Base-by-base conservation (phyloP, 2,329 filamentous ascomycete genomes). In the Stagonosporopsis vannaccii region DNA sequence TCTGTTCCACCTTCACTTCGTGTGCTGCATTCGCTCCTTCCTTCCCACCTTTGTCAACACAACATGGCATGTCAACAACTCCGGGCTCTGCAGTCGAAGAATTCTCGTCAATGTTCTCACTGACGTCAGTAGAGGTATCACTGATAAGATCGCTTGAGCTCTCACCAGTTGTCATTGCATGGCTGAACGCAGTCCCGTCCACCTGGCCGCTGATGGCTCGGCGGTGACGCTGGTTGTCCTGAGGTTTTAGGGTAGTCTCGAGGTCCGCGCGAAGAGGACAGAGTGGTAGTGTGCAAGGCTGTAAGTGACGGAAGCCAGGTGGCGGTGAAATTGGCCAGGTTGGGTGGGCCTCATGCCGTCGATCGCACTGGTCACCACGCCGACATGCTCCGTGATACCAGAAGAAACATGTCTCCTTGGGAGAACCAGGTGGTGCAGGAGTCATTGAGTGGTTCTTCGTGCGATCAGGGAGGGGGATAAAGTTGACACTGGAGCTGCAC, bases 381-480 rank as follows among this genome's bases (percentile, higher is more conserved):
- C 44, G 46, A 36, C 67, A 70, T n/a, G 28, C 32, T 32, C 62
- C 59, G 26, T 70, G 67, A 37, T 69, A 70, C 65, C 65, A 69
- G 58, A 68, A 70, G 60, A 70, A 69, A 35, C 67, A 71, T 2
- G 63, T 69, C 33, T 66, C 57, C 17, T 59, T 58, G n/a, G 59
- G 60, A 6, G 61, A 44, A n/a, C 63, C 58, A 3, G 47, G 22
- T 15, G 59, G 50, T 7, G 49, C 39, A 7, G 54, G 45, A 11
- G 50, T 47, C 9, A 41, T n/a, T 15, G 22, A 30, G 11, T 39
- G 39, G 22, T 32, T 11, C 41, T 45, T 37, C 20, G 33, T 48
- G 33, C 19, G 43, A 20, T 44, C 15, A 12, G 22, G 4, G 19
- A 17, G 20, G 15, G 47, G 40, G 22, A 48, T 33, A 3, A 13